These are phyloP conservation scores for Aspergillus fructus DNA, from an alignment of 2,329 filamentous ascomycete genomes.

Conservation along the genomic window DNA sequence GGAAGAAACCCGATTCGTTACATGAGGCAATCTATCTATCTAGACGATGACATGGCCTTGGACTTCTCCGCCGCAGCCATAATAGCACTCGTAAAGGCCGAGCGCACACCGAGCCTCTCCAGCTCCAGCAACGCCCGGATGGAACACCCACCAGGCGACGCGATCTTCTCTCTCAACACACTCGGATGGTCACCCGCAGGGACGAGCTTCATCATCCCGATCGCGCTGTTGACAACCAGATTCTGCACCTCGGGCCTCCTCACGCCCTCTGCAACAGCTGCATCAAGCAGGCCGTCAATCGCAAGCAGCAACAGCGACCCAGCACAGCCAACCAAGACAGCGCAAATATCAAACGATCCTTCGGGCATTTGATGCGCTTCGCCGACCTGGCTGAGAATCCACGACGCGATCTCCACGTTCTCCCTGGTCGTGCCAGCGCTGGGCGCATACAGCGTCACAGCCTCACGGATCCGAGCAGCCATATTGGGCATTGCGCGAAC, in stretches of 20 bases:
- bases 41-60: slow-evolving; percentile 1
- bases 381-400: slow-evolving; percentile 21
- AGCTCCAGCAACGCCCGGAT: slow-evolving; percentile 3
- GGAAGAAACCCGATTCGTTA: too few species aligned
- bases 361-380: slow-evolving; percentile 12
- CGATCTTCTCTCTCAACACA: slow-evolving; percentile 17
- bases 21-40: neutral
- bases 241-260: slow-evolving; percentile 8
- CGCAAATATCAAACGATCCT: slow-evolving; percentile 12
- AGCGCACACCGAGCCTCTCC: slow-evolving; percentile 13
- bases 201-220: slow-evolving; percentile 16
- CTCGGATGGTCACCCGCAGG: slow-evolving; percentile 15
- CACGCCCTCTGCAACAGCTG: slow-evolving; percentile 53
- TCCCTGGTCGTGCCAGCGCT: slow-evolving; percentile 25
- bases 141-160: slow-evolving; percentile 18
- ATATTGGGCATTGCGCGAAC: slow-evolving; percentile 43
- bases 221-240: slow-evolving; percentile 14
- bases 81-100: slow-evolving; percentile 16
- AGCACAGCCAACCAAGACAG: slow-evolving; percentile 13
- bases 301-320: slow-evolving; percentile 32
- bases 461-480: slow-evolving; percentile 38
- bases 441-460: slow-evolving; percentile 43
- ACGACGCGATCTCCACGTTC: slow-evolving; percentile 24
- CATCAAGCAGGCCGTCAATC: slow-evolving; percentile 52
- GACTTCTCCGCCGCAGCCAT: slow-evolving; percentile 10